A percentile compares a stretch with the other conserved stretches of the same genome.
Evolutionary conservation across 78 protist species (phyloP).

Genomic region (Cavenderia fasciculata): DNA sequence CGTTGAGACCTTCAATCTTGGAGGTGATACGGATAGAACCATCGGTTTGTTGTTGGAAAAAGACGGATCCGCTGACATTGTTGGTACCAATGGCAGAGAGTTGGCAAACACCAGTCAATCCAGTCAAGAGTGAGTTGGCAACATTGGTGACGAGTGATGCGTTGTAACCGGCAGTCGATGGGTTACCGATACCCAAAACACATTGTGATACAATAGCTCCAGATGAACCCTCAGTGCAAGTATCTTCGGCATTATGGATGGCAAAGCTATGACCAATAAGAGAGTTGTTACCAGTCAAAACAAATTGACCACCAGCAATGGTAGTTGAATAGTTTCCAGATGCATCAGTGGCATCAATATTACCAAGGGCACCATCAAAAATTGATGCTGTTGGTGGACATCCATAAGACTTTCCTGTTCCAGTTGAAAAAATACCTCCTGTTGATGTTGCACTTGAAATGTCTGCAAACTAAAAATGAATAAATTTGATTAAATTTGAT

Average conservation of each 20-base stretch:
- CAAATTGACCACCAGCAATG: background rate
- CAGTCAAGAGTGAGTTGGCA: background rate
- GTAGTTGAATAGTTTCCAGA: too few species aligned
- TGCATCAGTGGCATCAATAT: too few species aligned
- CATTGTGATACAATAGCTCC: background rate
- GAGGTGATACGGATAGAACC: conserved; percentile 7
- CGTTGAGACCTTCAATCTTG: background rate
- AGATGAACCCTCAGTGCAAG: background rate
- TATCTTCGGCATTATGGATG: background rate
- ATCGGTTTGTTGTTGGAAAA: background rate
- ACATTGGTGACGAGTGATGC: background rate
- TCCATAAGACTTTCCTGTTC: too few species aligned
- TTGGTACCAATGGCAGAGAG: background rate
- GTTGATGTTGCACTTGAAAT: too few species aligned
- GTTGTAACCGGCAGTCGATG: background rate
- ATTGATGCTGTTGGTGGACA: too few species aligned
- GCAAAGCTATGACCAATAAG: background rate
- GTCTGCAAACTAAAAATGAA: too few species aligned
- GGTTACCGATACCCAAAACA: conserved; percentile 18
- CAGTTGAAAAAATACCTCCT: too few species aligned
- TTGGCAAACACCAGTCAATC: background rate
- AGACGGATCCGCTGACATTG: background rate
- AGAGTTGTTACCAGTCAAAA: background rate
- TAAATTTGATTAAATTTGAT: too few species aligned
- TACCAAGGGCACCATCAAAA: too few species aligned